Percentiles rank a stretch among this genome's conserved stretches.
phyloP scores from a whole-genome alignment of 441 rosid genomes.

The Daphne laureola region DNA sequence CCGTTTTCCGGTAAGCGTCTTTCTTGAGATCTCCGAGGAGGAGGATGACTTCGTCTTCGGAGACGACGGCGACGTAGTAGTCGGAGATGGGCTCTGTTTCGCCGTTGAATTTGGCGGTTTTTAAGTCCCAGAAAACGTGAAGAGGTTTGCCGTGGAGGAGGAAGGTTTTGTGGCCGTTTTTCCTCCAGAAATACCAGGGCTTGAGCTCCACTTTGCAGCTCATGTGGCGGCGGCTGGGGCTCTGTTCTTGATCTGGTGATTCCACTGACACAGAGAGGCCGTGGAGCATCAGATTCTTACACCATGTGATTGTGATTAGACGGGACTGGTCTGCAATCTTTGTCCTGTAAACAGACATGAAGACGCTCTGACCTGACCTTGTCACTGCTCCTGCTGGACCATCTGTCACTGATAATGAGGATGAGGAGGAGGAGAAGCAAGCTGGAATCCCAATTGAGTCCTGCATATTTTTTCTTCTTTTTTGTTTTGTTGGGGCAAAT shows the following conservation, averaged over 20 bases:
- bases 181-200: constrained; percentile 93
- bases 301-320: constrained; percentile 63
- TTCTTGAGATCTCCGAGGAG: constrained; percentile 76
- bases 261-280: constrained; percentile 69
- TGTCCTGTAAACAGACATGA: constrained; percentile 51
- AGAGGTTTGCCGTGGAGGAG: constrained; percentile 42
- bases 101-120: constrained; percentile 46
- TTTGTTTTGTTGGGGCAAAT: not conserved
- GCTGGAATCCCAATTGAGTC: constrained; percentile 56
- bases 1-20: constrained; percentile 57
- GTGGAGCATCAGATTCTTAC: constrained; percentile 68
- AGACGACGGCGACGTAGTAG: constrained; percentile 69
- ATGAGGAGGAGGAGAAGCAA: constrained; percentile 53
- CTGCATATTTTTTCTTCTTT: constrained; percentile 32
- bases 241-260: constrained; percentile 34
- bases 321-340: constrained; percentile 56
- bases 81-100: constrained; percentile 72
- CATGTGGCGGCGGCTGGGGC: constrained; percentile 34
- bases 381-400: constrained; percentile 43
- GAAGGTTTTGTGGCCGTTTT: constrained; percentile 71
- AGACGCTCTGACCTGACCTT: constrained; percentile 58
- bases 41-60: constrained; percentile 63
- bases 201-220: constrained; percentile 70
- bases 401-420: too few relatives aligned
- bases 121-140: constrained; percentile 74